Base-by-base conservation (phyloP, 2,329 filamentous ascomycete genomes). In the Simplicillium sp. region DNA sequence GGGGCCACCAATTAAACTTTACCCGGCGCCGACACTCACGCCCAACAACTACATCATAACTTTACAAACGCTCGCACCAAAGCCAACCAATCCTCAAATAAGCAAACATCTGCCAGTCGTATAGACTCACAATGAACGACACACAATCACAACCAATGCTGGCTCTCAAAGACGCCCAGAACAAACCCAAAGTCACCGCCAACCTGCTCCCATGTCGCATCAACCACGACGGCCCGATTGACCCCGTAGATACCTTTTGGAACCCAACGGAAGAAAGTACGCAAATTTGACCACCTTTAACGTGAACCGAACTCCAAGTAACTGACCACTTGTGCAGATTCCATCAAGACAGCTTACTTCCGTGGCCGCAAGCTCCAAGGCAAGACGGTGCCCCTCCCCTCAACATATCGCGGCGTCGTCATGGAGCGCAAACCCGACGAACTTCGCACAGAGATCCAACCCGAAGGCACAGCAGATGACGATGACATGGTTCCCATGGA, bases 191-290 rank as follows among this genome's bases (percentile, higher is more conserved):
- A 44, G 67, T 68, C 41, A 76, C 69, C 0, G 75, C 82, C 4
- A 82, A 95, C 54, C 65, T 95, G 15, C 70, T 96, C 12, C 88
- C 89, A 3, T 92, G 86, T 53, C 76, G 78, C 41, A 77, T 96
- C 54, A 74, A 89, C 52, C 82, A 94, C 59, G 77, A 84, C 50
- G 89, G 89, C 1, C 70, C 79, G 1, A 68, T 90, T 40, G 73
- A 80, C 38, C 67, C 77, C 2, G 66, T 74, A 5, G 60, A 74
- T 16, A 67, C 78, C 34, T 87, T 86, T 56, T 96, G 88, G 87
- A 70, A 65, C 6, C 84, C 86, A 1, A 60, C 55, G 25, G 56
- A 60, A 18, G 59, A 58, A 54, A 70, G 69, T 70, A 54, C 55
- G 70, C 44, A 11, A 9, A 25, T 6, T 9, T 9, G 6, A 9